Evolutionary conservation across 345 rosid species (phyloP), one percentile per base, ranked within the genome.

Genomic region (Eucalyptus erythrocorys): DNA sequence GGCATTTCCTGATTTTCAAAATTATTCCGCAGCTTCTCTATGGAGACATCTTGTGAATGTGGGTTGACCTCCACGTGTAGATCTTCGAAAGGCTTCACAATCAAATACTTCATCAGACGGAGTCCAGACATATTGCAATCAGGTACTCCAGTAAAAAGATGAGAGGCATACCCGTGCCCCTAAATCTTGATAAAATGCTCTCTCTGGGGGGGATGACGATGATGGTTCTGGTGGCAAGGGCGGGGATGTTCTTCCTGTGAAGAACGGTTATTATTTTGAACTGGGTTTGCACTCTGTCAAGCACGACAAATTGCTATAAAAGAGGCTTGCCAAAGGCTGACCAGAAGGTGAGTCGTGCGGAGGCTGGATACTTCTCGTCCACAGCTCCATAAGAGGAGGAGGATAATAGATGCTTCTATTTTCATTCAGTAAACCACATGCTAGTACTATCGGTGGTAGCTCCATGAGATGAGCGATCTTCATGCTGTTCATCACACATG

Each of bases 381-480:
- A 96, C 50, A 94, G 95, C 91, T 95, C 92, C 86, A 92, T 76
- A 34, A 96, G 95, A 76, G 95, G 92, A 86, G 91, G 94, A 43
- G 97, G 98, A 91, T 97, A 97, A 87, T 92, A 87, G 71, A 92
- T 86, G 19, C 92, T 91, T 90, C 90, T 76, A 79, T 88, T 90
- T 90, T 88, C 91, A 12, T 26, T 88, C 48, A 89, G 89, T 48
- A 90, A 89, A 84, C 92, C 91, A 89, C 94, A 96, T 37, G 90
- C 91, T 86, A 96, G 91, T 87, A 91, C 95, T 32, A 90, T 87
- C 45, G 96, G 93, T 80, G 99, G 99, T 68, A 96, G 89, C 91
- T 95, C 94, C 95, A 94, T 94, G 34, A 94, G 96, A 87, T 91
- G 91, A 85, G 93, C 81, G 26, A 93, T 88, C 92, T 97, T 94